Evolutionary conservation across 2,329 filamentous ascomycete genomes (phyloP), one percentile per base, ranked within the genome.

Genomic region (Phaeosphaeria sp.): DNA sequence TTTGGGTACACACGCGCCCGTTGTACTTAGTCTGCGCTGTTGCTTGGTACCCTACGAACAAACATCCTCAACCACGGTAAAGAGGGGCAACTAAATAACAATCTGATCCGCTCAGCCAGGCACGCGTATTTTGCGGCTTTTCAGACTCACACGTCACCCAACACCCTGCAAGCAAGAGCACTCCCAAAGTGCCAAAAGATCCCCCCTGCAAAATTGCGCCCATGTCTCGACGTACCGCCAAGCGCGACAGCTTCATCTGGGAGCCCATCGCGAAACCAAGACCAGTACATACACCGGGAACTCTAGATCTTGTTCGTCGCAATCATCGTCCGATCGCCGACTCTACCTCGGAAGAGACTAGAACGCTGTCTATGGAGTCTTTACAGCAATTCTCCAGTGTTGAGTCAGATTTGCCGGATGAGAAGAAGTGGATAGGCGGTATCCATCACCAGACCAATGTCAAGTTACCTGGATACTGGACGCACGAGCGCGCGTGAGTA

Each of bases 391-490:
- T 18, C n/a, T n/a, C 24, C 1, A 30, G n/a, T 7, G 30, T 13
- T 13, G 13, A 24, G 1, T 2, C 25, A 24, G 15, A 11, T 9
- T 30, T 6, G 15, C 22, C 25, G 24, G 21, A 47, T 15, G 8
- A 8, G 7, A 22, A 15, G 21, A 47, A 30, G 22, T 30, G n/a
- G 17, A 17, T 47, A 1, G 24, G 24, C 13, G 45, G 45, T 1
- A 30, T 22, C 11, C 45, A 47, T 47, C 24, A 47, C 24, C 22
- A 27, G 24, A 30, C 4, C n/a, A 18, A 47, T 20, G 45, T 47
- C 45, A 47, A 47, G 24, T 47, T 47, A 24, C 45, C 45, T 25
- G 45, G 45, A 3, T 30, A 30, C n/a, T 47, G 45, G 45, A 30
- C 45, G 24, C 45, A 47, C n/a, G 45, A 47, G 18, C 22, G 45